Conservation (phyloP, 2,329 filamentous ascomycete species). For the Metarhizium robertsii region DNA sequence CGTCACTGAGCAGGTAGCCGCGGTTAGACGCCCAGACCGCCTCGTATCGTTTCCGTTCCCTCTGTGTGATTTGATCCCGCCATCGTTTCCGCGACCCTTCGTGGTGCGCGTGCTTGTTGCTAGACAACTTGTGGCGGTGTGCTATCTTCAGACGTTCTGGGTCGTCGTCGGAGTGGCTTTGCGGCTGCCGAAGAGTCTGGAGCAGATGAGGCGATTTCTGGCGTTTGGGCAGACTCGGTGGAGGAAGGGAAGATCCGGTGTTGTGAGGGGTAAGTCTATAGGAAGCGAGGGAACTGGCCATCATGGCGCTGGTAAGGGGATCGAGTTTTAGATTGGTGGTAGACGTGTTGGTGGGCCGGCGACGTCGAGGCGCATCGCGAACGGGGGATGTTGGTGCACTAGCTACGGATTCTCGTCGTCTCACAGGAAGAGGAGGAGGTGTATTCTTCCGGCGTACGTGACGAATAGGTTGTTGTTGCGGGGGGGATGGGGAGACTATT, state of each 20-base stretch:
- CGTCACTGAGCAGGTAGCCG: constrained; percentile 38
- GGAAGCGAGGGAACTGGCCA: constrained; percentile 65
- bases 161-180: constrained; percentile 42
- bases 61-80: constrained; percentile 63
- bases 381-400: constrained; percentile 27
- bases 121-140: constrained; percentile 43
- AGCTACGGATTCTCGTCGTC: constrained; percentile 11
- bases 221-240: constrained; percentile 28
- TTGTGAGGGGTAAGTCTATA: constrained; percentile 39
- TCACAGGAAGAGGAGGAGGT: constrained; percentile 7
- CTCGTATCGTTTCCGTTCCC: constrained; percentile 73
- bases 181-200: constrained; percentile 54
- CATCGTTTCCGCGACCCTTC: constrained; percentile 68
- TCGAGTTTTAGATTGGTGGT: constrained; percentile 43
- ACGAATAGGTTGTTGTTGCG: constrained; percentile 4
- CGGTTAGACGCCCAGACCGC: constrained; percentile 78
- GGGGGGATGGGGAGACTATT: not conserved
- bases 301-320: constrained; percentile 63
- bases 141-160: constrained; percentile 35
- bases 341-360: constrained; percentile 17
- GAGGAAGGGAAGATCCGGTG: constrained; percentile 24
- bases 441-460: not conserved
- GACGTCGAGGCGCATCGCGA: constrained; percentile 18
- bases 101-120: constrained; percentile 60
- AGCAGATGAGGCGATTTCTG: constrained; percentile 47